Evolutionary conservation across 2,329 filamentous ascomycete genomes (phyloP).

Genomic region (Colletotrichum filicis): DNA sequence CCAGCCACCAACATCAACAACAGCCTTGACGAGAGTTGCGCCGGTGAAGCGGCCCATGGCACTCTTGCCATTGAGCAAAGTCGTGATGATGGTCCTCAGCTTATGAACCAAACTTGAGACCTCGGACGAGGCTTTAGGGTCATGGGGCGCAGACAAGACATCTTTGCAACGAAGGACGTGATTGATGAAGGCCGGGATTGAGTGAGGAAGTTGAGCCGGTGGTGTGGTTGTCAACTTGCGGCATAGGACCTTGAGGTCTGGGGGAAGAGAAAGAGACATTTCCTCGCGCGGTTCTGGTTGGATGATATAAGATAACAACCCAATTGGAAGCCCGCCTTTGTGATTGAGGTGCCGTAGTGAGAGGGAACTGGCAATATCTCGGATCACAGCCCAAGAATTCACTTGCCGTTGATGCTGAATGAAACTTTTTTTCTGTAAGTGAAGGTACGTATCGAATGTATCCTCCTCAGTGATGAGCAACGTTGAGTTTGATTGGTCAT

Average conservation of each 20-base stretch:
- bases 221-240: conserved; percentile 78
- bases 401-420: conserved; percentile 26
- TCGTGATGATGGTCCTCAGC: conserved; percentile 80
- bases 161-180: conserved; percentile 67
- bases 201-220: conserved; percentile 77
- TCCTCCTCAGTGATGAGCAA: not conserved
- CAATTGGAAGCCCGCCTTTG: not conserved
- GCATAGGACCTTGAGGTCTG: conserved; percentile 73
- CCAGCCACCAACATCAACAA: conserved; percentile 86
- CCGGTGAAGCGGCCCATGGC: conserved; percentile 81
- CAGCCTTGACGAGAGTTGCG: conserved; percentile 81
- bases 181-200: conserved; percentile 75
- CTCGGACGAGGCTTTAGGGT: conserved; percentile 70
- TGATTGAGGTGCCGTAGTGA: not conserved
- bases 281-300: no score
- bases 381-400: conserved; percentile 5
- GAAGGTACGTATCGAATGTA: conserved; percentile 29
- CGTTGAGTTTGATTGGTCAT: conserved; percentile 7
- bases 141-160: conserved; percentile 72
- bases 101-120: conserved; percentile 80
- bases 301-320: not conserved
- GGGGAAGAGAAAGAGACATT: conserved; percentile 56
- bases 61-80: conserved; percentile 81
- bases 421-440: conserved; percentile 36
- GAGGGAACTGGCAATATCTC: conserved; percentile 3